Conservation (phyloP, 768 basidiomycete genomes). For the Termitomyces sp. region DNA sequence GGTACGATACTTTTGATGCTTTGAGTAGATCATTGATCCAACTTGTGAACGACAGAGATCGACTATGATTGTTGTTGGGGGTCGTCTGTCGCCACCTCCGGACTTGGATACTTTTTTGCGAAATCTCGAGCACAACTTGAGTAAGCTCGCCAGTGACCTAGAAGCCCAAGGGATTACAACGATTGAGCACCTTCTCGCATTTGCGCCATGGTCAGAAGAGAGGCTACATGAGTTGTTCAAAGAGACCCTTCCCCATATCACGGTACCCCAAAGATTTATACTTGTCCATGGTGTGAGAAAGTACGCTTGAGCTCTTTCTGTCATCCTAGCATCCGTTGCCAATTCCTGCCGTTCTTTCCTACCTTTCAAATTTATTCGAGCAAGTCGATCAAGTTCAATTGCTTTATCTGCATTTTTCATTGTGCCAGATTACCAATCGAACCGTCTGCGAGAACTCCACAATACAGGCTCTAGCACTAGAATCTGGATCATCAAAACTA, state of each 20-base stretch:
- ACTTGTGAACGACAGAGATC: background rate
- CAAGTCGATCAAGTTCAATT: background rate
- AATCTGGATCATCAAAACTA: background rate
- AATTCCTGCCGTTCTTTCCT: background rate
- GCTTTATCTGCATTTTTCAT: background rate
- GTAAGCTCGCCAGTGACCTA: background rate
- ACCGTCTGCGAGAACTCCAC: background rate
- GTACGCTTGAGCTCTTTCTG: background rate
- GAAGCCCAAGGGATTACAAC: background rate
- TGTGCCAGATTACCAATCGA: background rate
- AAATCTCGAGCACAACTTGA: constrained; percentile 1
- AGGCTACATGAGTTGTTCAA: constrained; percentile 3
- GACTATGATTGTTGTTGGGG: background rate
- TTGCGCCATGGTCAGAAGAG: constrained; percentile 3
- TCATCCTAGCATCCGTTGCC: background rate
- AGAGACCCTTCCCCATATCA: background rate
- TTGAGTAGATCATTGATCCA: background rate
- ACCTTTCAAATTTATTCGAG: background rate
- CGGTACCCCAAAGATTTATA: constrained; percentile 1
- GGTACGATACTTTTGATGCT: background rate
- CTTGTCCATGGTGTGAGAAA: constrained; percentile 1
- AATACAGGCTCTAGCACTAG: background rate
- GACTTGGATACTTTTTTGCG: background rate
- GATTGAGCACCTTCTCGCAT: background rate
- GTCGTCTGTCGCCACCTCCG: background rate